Base-by-base conservation (phyloP, 2,329 filamentous ascomycete genomes). In the Xylariales sp. region DNA sequence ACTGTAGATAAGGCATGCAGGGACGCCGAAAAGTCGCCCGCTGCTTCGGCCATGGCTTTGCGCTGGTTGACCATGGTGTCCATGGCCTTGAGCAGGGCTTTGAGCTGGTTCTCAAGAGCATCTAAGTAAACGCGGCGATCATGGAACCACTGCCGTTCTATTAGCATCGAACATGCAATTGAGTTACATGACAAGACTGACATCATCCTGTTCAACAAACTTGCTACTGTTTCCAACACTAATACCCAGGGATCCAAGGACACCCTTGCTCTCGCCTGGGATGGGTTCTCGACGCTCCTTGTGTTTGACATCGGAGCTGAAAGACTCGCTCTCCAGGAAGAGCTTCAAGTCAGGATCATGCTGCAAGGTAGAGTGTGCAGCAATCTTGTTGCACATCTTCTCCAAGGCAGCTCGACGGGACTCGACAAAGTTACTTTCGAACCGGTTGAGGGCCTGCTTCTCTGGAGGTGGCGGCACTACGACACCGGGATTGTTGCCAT, bases 121-220 rank as follows among this genome's bases (percentile, higher is more conserved):
- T 98, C 93, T 9, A 98, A 78, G 58, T 98, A 98, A 42, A 97
- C 80, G 56, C 84, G 88, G 47, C 93, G 88, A 52, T 98, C 93
- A 55, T 98, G 91, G 68, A 98, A 98, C 93, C 91, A 98, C 84
- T 89, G 6, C 20, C n/a, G 6, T 12, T 27, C 12, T 14, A 20
- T 34, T 22, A 28, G n/a, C 12, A 21, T n/a, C 21, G 5, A 31
- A 29, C 14, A 12, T 16, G 20, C 7, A 7, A 19, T 19, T 10
- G 8, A 16, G 9, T 8, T 19, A 5, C 14, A 4, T 20, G 4
- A n/a, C n/a, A n/a, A 25, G 47, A 69, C 84, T 71, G 64, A 88
- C 85, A 67, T 98, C 93, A 61, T 98, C 93, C 59, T 97, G 93
- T 65, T 98, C 93, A 28, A 98, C 82, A 66, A 98, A 98, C 64